Evolutionary conservation across 129 eudicot species (phyloP).

Genomic region (Heracleum sosnowskyi): DNA sequence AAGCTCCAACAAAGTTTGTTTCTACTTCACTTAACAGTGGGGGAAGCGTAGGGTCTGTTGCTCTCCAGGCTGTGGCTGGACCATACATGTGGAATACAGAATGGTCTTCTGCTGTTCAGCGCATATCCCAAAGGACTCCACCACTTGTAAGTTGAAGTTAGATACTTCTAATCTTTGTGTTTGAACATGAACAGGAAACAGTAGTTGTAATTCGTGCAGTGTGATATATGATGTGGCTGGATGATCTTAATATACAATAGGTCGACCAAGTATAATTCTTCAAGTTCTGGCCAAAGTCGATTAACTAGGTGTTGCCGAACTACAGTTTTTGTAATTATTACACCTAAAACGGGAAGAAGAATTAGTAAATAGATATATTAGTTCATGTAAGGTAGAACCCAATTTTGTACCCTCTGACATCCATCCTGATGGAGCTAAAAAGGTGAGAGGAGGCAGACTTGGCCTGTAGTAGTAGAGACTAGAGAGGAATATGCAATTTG

Average conservation of each 20-base stretch:
- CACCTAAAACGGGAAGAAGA: not conserved
- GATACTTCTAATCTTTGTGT: not conserved
- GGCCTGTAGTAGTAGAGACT: no score
- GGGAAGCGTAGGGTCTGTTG: slow-evolving; percentile 63
- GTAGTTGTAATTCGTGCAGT: no score
- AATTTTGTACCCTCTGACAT: not conserved
- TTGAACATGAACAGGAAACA: no score
- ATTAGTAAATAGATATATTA: not conserved
- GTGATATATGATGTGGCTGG: no score
- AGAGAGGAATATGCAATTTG: no score
- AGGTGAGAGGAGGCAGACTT: no score
- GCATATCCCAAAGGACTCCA: slow-evolving; percentile 96
- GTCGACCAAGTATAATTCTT: not conserved
- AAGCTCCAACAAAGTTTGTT: slow-evolving; percentile 44
- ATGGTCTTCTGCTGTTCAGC: slow-evolving; percentile 95
- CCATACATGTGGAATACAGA: slow-evolving; percentile 94
- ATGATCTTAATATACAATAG: not conserved
- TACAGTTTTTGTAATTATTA: not conserved
- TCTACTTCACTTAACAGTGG: slow-evolving; percentile 70
- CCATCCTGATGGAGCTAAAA: not conserved
- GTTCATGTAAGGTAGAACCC: not conserved
- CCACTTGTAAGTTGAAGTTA: slow-evolving; percentile 70
- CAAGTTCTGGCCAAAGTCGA: no score
- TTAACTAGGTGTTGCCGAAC: not conserved
- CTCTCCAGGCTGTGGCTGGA: slow-evolving; percentile 92